Percentiles rank a stretch among this genome's conserved stretches.
These are phyloP conservation scores for Penicillium sp. DNA, from an alignment of 2,329 filamentous ascomycete species.

Conservation along the genomic window DNA sequence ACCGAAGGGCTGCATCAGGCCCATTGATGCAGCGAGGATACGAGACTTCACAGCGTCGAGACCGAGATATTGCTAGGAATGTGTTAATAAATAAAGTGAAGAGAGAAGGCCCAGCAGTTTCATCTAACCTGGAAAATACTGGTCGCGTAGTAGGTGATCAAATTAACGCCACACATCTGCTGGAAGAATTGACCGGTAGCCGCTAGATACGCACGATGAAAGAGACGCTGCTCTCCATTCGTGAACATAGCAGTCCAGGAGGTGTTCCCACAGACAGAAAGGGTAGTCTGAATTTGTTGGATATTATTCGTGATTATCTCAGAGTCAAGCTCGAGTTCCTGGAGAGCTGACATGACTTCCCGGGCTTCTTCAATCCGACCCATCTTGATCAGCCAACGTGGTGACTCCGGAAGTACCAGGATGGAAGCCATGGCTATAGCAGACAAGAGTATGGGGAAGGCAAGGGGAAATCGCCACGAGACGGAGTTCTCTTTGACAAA, in stretches of 20 bases:
- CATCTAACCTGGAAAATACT: constrained; percentile 31
- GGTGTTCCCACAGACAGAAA: constrained; percentile 7
- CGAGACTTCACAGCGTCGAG: constrained; percentile 25
- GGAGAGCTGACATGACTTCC: constrained; percentile 42
- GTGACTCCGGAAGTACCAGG: constrained; percentile 40
- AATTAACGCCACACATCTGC: constrained; percentile 40
- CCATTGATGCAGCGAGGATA: constrained; percentile 32
- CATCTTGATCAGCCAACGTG: constrained; percentile 50
- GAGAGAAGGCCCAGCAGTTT: constrained; percentile 35
- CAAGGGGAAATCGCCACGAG: constrained; percentile 49
- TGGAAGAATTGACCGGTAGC: constrained; percentile 37
- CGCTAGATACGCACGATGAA: constrained; percentile 36
- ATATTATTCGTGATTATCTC: constrained; percentile 38
- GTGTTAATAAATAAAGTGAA: constrained; percentile 31
- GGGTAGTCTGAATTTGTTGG: constrained; percentile 39
- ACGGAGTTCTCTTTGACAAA: constrained; percentile 38
- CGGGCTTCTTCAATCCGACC: constrained; percentile 35
- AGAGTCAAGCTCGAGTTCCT: constrained; percentile 43
- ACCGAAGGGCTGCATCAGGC: constrained; percentile 37
- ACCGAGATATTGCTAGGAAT: constrained; percentile 32
- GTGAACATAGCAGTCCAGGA: constrained; percentile 40
- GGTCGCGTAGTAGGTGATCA: constrained; percentile 39
- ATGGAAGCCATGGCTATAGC: constrained; percentile 36
- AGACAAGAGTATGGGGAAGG: constrained; percentile 37
- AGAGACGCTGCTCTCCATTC: constrained; percentile 37